Evolutionary conservation across 768 basidiomycete genomes (phyloP), one percentile per base, ranked within the genome.

Genomic region (Leccinum broughii): DNA sequence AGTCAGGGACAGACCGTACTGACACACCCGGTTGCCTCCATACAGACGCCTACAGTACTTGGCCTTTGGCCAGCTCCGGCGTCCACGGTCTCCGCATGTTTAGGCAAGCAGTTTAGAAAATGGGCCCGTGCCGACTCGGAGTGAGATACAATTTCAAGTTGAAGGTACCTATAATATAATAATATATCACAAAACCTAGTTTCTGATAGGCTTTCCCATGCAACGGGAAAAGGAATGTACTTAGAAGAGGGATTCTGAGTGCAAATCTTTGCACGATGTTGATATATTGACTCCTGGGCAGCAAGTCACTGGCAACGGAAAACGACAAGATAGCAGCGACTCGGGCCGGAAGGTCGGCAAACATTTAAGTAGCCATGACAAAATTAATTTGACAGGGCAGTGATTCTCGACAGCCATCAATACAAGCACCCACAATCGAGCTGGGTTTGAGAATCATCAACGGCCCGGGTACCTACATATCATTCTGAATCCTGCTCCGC

Each of bases 311-410:
- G 9, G 32, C 39, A 39, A 39, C 17, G 39, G 39, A 5, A 26
- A 55, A 55, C 2, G 10, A 17, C 37, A 39, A 24, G 51, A 24
- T 24, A 2, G 44, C 48, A 6, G 24, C 3, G 22, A 17, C 11
- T 48, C 46, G 5, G 15, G 50, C 26, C 50, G 54, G 17, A 37
- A 9, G 26, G 26, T 37, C 61, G 61, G 61, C 61, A 62, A 62
- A 52, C 17, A 20, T 44, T 30, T n/a, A 22, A 63, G 32, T 13
- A 51, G 26, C 28, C 11, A 49, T 44, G 4, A n/a, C 52, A 28
- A 58, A 54, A 63, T 55, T 34, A 13, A 32, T 24, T 46, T 57
- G 35, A 5, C 20, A 61, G 35, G 48, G 30, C 39, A 63, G 37
- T 34, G 62, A 54, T 54, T 53, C 22, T 14, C 37, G 30, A 51